Percentiles rank a stretch among this genome's conserved stretches.
Evolutionary conservation across 2,329 filamentous ascomycete species (phyloP).

Genomic region (Zymoseptoria ardabiliae): DNA sequence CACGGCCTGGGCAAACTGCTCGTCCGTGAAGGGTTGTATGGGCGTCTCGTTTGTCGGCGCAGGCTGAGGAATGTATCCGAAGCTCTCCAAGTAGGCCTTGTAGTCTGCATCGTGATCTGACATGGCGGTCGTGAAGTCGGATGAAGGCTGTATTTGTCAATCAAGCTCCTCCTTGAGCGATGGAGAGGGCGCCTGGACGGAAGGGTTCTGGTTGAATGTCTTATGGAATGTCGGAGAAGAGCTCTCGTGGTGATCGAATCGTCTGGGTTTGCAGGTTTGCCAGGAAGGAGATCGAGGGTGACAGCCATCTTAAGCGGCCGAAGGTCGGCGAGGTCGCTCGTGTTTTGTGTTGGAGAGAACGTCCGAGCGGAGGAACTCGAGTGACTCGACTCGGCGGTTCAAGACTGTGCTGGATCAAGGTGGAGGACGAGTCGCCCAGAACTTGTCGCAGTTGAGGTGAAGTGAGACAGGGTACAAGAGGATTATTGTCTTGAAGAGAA

Average conservation of each 20-base stretch:
- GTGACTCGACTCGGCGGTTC: background rate
- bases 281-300: background rate
- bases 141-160: background rate
- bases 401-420: background rate
- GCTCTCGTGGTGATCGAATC: background rate
- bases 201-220: no score
- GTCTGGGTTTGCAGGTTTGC: background rate
- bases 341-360: background rate
- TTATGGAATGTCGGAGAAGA: background rate
- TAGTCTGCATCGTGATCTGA: background rate
- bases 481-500: background rate
- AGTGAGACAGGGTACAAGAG: background rate
- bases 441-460: background rate
- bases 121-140: background rate
- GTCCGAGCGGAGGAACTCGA: background rate
- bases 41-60: background rate
- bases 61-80: background rate
- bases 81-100: background rate
- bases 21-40: background rate
- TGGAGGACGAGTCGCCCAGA: background rate
- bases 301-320: background rate
- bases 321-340: background rate
- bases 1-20: background rate
- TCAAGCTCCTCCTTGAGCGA: no score
- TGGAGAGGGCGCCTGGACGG: no score